Evolutionary conservation across 805 yeast species (phyloP).

Genomic region (Citeromyces matritensis): DNA sequence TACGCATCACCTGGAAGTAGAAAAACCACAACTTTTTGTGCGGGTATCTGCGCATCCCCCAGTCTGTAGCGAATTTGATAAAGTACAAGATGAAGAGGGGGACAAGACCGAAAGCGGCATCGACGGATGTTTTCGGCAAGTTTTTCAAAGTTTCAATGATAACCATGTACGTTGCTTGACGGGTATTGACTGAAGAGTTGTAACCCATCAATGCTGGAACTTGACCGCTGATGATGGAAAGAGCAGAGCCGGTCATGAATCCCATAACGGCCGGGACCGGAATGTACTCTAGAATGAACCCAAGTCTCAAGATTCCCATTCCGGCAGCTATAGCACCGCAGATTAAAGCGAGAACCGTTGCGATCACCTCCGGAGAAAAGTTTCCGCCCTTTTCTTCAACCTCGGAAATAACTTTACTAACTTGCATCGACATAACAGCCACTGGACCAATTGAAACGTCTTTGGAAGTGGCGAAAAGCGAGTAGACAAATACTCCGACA

Average conservation of each 20-base stretch:
- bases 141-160: conserved; percentile 60
- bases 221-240: conserved; percentile 72
- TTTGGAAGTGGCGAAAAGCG: conserved; percentile 87
- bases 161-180: conserved; percentile 54
- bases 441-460: conserved; percentile 96
- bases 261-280: conserved; percentile 90
- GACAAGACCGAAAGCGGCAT: conserved; percentile 84
- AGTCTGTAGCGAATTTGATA: conserved; percentile 54
- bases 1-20: conserved; percentile 62
- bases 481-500: conserved; percentile 78
- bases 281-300: conserved; percentile 79
- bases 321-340: conserved; percentile 82
- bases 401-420: conserved; percentile 56
- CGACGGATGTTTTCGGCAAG: conserved; percentile 50
- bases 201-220: conserved; percentile 79
- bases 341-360: conserved; percentile 62
- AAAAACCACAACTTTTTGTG: conserved; percentile 41
- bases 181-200: conserved; percentile 49
- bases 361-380: conserved; percentile 52
- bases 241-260: conserved; percentile 90
- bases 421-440: conserved; percentile 87
- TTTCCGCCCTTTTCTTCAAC: conserved; percentile 31
- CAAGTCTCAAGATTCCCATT: conserved; percentile 69
- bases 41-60: conserved; percentile 50
- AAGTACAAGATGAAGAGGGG: conserved; percentile 55